Evolutionary conservation across 306 rosid genomes (phyloP), one percentile per base, ranked within the genome.

Genomic region (Citrullus colocynthis): DNA sequence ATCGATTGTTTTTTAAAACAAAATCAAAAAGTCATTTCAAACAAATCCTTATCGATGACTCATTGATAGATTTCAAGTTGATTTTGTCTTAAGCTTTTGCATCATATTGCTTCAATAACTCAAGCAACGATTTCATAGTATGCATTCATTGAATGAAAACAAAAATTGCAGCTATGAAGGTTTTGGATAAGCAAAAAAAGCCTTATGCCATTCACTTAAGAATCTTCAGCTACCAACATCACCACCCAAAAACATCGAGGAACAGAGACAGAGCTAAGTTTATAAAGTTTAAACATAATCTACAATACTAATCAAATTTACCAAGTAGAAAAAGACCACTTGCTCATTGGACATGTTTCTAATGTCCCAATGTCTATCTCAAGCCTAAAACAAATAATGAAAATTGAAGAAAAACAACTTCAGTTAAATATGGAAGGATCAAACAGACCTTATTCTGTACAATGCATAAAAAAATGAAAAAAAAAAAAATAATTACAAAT

Each of bases 391-490:
- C 17, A 42, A 20, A 42, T 18, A 67, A 21, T 36, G 1, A 14
- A 71, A 49, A 15, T 0, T 21, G 37, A 73, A 49, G 36, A 30
- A n/a, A 48, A 73, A 49, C 42, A 51, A 17, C 44, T 30, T 51
- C 30, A 51, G 28, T 73, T 15, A 9, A 73, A 49, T 20, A 12
- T 51, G 15, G 42, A 73, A 72, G 77, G 17, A 71, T 28, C n/a
- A 21, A 71, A 69, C 34, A 24, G 76, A 71, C 28, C 39, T 51
- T 73, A 73, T 73, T 73, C 62, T 73, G 30, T 73, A 73, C 77
- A 73, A 49, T 30, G 15, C 75, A 21, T 6, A 24, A 70, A 48
- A 69, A 70, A 45, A 12, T 28, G 34, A 63, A 32, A 78, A 78
- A 4, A 48, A 12, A 0, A 45, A 2, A 45, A 45, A 44, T 63